Conservation (phyloP, 352 stramenopile genomes). For the Pythium periplocum region DNA sequence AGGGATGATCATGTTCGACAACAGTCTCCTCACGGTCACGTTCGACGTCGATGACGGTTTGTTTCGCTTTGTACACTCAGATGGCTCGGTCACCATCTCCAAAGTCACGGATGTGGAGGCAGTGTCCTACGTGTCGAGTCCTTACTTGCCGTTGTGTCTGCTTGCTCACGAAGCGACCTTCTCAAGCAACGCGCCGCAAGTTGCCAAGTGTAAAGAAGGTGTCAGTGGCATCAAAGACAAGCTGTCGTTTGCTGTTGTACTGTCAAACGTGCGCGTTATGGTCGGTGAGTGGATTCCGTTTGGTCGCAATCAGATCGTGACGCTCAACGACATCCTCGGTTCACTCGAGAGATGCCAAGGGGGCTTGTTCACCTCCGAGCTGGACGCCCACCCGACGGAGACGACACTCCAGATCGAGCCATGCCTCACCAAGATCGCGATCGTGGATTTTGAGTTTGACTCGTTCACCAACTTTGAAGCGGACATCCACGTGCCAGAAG, state of each 20-base stretch:
- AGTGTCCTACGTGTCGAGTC: constrained; percentile 96
- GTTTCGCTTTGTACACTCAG: constrained; percentile 81
- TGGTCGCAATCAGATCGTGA: constrained; percentile 96
- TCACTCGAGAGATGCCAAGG: constrained; percentile 95
- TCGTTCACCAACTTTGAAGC: constrained; percentile 98
- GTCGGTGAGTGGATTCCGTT: constrained; percentile 98
- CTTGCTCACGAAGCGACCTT: constrained; percentile 90
- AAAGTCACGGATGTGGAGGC: constrained; percentile 95
- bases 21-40: constrained; percentile 89
- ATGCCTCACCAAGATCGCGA: constrained; percentile 94
- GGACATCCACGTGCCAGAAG: constrained; percentile 93
- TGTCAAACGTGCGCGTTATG: constrained; percentile 96
- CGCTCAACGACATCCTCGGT: constrained; percentile 95
- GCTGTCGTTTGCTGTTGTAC: constrained; percentile 94
- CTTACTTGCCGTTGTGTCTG: constrained; percentile 95
- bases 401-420: constrained; percentile 80
- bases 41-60: constrained; percentile 85
- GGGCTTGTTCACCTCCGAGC: constrained; percentile 94
- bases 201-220: constrained; percentile 80
- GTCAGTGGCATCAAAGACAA: constrained; percentile 89
- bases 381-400: constrained; percentile 81
- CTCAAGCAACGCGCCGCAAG: constrained; percentile 93
- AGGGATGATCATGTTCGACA: constrained; percentile 88
- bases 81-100: constrained; percentile 87
- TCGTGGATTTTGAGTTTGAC: constrained; percentile 97